Percentiles rank a stretch among this genome's conserved stretches.
These are phyloP conservation scores for Naganishia sp. DNA, from an alignment of 1,284 basidiomycete genomes.

Conservation along the genomic window DNA sequence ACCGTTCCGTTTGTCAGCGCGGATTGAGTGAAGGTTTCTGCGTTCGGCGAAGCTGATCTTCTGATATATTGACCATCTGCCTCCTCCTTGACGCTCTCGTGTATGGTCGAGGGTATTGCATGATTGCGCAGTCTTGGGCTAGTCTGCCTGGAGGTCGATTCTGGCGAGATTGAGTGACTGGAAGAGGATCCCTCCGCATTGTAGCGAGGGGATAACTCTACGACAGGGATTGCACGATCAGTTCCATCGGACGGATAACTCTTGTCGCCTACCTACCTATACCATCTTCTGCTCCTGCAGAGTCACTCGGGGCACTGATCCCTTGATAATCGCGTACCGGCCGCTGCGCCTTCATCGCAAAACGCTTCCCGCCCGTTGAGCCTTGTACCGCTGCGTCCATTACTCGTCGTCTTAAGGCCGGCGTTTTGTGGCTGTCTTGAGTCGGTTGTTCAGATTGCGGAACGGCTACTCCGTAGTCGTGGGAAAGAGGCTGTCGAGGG, in stretches of 20 bases:
- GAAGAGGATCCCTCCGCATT: constrained; percentile 4
- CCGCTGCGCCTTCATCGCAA: constrained; percentile 25
- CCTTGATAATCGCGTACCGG: constrained; percentile 15
- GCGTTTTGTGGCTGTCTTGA: constrained; percentile 19
- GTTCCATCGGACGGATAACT: too few species aligned
- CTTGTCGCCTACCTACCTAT: neutral
- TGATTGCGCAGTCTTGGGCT: constrained; percentile 21
- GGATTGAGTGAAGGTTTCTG: neutral
- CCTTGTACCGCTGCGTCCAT: constrained; percentile 26
- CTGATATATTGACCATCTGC: neutral
- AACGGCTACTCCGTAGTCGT: constrained; percentile 1
- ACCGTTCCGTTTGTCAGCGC: constrained; percentile 6
- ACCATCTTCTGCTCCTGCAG: neutral
- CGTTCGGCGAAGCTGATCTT: neutral
- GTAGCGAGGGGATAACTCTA: neutral
- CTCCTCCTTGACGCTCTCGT: constrained; percentile 18
- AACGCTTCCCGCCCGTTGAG: constrained; percentile 25
- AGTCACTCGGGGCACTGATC: neutral
- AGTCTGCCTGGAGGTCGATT: neutral
- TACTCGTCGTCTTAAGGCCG: constrained; percentile 7
- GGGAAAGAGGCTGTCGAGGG: constrained; percentile 14
- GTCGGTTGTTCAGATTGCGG: neutral
- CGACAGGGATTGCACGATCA: neutral
- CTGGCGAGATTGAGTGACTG: neutral
- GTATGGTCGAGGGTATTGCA: constrained; percentile 27